Percentiles rank a stretch among this genome's conserved stretches.
Conservation (phyloP, 2,329 filamentous ascomycete genomes). For the Fusarium sp. region DNA sequence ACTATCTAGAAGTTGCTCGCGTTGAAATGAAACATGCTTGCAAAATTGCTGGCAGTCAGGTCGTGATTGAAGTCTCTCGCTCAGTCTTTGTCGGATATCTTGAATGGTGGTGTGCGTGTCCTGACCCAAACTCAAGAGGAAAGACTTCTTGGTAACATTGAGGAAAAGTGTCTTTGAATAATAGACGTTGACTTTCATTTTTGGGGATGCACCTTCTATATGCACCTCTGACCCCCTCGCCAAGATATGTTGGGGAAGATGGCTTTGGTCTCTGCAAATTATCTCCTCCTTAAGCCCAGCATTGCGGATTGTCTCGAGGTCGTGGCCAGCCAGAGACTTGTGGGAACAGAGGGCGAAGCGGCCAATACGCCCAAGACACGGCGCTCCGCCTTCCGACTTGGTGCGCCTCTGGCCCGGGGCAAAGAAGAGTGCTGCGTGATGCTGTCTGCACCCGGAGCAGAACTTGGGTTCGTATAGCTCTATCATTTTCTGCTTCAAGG, state of each 20-base stretch:
- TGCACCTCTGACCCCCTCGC: too few relatives aligned
- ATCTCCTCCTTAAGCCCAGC: too few relatives aligned
- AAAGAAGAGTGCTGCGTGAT: constrained; percentile 20
- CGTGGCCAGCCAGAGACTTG: neutral
- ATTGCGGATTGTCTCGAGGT: neutral
- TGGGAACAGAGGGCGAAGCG: constrained; percentile 11
- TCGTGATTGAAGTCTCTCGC: neutral
- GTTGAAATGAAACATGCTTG: neutral
- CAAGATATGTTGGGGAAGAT: neutral
- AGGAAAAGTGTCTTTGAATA: too few relatives aligned
- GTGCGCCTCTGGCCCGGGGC: neutral
- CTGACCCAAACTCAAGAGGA: too few relatives aligned
- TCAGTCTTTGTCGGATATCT: neutral
- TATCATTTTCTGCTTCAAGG: neutral
- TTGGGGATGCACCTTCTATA: too few relatives aligned
- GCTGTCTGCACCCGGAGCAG: neutral
- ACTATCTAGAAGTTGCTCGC: neutral
- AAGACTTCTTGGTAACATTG: too few relatives aligned
- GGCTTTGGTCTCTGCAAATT: neutral
- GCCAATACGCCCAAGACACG: constrained; percentile 17
- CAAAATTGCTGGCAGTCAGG: neutral
- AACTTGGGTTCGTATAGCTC: constrained; percentile 13
- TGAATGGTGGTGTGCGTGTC: neutral
- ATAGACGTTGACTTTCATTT: too few relatives aligned
- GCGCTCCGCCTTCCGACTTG: neutral